Percentiles rank a stretch among this genome's conserved stretches.
Evolutionary conservation across 371 early-diverging fungal genomes (phyloP).

Genomic region (Mucor irregularis): DNA sequence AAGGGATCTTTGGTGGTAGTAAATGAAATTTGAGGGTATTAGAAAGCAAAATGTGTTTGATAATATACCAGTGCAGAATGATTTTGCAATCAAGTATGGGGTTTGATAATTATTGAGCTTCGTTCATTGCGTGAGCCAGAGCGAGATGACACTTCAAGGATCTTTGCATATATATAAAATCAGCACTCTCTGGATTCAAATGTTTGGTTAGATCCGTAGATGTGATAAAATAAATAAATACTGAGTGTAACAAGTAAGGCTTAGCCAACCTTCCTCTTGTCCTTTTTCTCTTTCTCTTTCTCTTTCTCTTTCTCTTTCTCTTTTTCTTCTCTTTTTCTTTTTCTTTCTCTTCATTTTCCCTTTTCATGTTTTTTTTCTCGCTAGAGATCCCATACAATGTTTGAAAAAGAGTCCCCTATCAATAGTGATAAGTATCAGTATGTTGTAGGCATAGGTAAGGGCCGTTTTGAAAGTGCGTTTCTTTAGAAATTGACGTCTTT

Average conservation of each 20-base stretch:
- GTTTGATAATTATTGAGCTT: slow-evolving; percentile 15
- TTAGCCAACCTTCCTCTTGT: too few relatives aligned
- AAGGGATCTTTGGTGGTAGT: background rate
- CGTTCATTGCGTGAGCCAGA: slow-evolving; percentile 31
- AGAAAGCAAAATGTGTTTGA: background rate
- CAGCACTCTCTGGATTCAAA: slow-evolving; percentile 14
- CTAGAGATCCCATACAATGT: too few relatives aligned
- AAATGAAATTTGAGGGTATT: background rate
- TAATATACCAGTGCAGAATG: background rate
- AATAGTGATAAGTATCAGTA: background rate
- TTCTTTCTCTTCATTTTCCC: too few relatives aligned
- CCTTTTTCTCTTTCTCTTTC: too few relatives aligned
- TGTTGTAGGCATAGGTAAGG: background rate
- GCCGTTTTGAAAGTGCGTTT: background rate
- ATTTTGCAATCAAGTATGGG: background rate
- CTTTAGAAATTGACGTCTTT: background rate
- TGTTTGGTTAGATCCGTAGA: slow-evolving; percentile 28
- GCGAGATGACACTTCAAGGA: slow-evolving; percentile 27
- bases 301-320: too few relatives aligned
- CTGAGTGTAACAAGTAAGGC: too few relatives aligned
- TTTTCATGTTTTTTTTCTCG: too few relatives aligned
- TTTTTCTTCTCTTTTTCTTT: too few relatives aligned
- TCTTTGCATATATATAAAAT: slow-evolving; percentile 17
- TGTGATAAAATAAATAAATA: background rate
- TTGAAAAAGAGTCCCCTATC: background rate